Base-by-base conservation (phyloP, 2,329 filamentous ascomycete genomes). In the Lachnellula occidentalis region DNA sequence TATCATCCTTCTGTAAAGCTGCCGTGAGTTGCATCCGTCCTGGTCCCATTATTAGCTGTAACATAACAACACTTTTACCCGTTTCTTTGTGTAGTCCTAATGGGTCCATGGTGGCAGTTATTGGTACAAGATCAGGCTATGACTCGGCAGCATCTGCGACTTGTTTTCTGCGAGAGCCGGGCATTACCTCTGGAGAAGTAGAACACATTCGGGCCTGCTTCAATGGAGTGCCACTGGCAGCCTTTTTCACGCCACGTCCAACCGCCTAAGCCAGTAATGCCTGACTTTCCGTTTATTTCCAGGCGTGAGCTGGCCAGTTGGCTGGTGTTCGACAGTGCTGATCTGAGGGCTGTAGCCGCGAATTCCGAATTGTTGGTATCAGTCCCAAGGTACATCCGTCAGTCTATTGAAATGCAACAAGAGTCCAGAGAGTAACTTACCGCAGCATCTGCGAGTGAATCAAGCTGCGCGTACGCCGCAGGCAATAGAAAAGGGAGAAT, bases 1-100 rank as follows among this genome's bases (percentile, higher is more conserved):
- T 76, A 62, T 87, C 81, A 67, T 87, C 83, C 51, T 78, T 77
- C 66, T 80, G 72, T 57, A 86, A 72, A 22, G 81, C 76, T 5
- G 71, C 68, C 5, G 74, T 75, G 5, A 24, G 81, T 79, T 5
- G 70, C 72, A 53, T 77, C 76, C 17, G 78, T 83, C 78, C 81
- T 87, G 42, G 74, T 74, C 0, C 70, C 58, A 4, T 48, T 50
- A 19, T 69, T 72, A 39, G 80, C 73, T 41, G 27, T 31, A 47
- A 31, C 2, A 8, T 11, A 22, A 27, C 19, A 47, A 14, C n/a
- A 2, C 22, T 24, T 19, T 19, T 17, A 39, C 17, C 36, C 36
- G 0, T 24, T 19, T 43, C 11, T 11, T 43, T 19, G 11, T 43
- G 11, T 14, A 17, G 12, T 12, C 19, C 19, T 7, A 17, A 36